Evolutionary conservation across 2,329 filamentous ascomycete genomes (phyloP).

Genomic region (Hymenoscyphus occultus): DNA sequence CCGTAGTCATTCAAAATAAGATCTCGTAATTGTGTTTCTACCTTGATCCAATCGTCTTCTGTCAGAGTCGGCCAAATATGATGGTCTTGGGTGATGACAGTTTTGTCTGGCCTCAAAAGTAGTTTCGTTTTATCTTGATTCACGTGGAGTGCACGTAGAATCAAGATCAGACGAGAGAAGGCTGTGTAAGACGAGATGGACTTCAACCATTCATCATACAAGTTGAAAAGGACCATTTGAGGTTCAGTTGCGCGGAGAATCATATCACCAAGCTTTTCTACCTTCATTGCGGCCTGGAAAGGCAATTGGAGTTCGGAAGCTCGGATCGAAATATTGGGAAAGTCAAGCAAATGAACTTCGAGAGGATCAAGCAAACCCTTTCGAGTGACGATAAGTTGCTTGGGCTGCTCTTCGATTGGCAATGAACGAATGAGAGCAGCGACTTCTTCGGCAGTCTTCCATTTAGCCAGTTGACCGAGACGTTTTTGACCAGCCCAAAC

Average conservation of each 20-base stretch:
- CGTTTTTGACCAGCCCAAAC: conserved; percentile 99
- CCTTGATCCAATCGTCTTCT: conserved; percentile 98
- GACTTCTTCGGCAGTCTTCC: conserved; percentile 99
- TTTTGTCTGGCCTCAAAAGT: conserved; percentile 92
- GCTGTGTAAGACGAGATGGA: conserved; percentile 97
- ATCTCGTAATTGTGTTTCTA: conserved; percentile 94
- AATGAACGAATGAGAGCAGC: conserved; percentile 92
- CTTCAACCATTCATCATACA: conserved; percentile 99
- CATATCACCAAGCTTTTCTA: conserved; percentile 99
- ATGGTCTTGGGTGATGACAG: conserved; percentile 95
- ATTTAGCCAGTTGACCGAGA: conserved; percentile 96
- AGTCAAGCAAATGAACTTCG: conserved; percentile 95
- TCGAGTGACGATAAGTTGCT: conserved; percentile 95
- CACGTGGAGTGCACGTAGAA: conserved; percentile 90
- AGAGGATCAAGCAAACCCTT: conserved; percentile 96
- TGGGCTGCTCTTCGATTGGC: conserved; percentile 96
- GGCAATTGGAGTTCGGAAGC: conserved; percentile 95
- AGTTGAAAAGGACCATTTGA: conserved; percentile 99
- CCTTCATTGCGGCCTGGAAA: conserved; percentile 99
- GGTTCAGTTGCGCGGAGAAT: conserved; percentile 95
- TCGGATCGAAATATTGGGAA: conserved; percentile 98
- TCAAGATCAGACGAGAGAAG: conserved; percentile 91
- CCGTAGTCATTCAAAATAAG: conserved; percentile 97
- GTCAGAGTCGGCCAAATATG: conserved; percentile 96
- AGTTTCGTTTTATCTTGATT: conserved; percentile 99